Evolutionary conservation across 2,329 filamentous ascomycete species (phyloP).

Genomic region (Leptographium wingfieldii): DNA sequence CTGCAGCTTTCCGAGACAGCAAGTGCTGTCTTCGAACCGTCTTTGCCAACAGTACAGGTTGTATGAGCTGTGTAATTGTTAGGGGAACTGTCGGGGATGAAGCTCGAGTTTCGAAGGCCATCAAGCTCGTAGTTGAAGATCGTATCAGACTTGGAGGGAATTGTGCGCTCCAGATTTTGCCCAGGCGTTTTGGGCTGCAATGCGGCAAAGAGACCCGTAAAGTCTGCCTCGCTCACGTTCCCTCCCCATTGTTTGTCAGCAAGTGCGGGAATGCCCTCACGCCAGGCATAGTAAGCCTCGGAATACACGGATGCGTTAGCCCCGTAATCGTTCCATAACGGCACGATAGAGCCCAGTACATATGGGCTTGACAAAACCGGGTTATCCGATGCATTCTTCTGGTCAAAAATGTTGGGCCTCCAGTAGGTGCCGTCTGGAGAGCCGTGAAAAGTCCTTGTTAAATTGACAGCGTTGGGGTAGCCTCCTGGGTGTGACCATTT

Average conservation of each 20-base stretch:
- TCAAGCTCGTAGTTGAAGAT: slow-evolving; percentile 24
- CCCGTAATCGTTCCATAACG: slow-evolving; percentile 44
- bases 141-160: slow-evolving; percentile 21
- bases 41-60: slow-evolving; percentile 20
- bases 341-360: slow-evolving; percentile 34
- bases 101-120: not conserved
- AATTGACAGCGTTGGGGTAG: slow-evolving; percentile 25
- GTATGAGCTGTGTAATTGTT: slow-evolving; percentile 28
- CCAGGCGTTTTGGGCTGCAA: slow-evolving; percentile 29
- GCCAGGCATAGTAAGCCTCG: slow-evolving; percentile 39
- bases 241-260: slow-evolving; percentile 39
- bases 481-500: slow-evolving; percentile 33
- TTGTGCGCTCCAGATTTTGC: slow-evolving; percentile 35
- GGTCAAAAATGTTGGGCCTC: slow-evolving; percentile 37
- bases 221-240: too few species aligned
- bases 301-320: slow-evolving; percentile 36
- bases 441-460: slow-evolving; percentile 32
- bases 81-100: slow-evolving; percentile 22
- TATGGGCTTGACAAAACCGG: slow-evolving; percentile 23
- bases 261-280: slow-evolving; percentile 35
- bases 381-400: slow-evolving; percentile 33
- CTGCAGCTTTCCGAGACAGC: slow-evolving; percentile 24
- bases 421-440: slow-evolving; percentile 28
- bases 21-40: slow-evolving; percentile 15
- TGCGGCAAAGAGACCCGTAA: slow-evolving; percentile 21